Evolutionary conservation across 805 yeast species (phyloP).

Genomic region (Jamesozyma lodderae): DNA sequence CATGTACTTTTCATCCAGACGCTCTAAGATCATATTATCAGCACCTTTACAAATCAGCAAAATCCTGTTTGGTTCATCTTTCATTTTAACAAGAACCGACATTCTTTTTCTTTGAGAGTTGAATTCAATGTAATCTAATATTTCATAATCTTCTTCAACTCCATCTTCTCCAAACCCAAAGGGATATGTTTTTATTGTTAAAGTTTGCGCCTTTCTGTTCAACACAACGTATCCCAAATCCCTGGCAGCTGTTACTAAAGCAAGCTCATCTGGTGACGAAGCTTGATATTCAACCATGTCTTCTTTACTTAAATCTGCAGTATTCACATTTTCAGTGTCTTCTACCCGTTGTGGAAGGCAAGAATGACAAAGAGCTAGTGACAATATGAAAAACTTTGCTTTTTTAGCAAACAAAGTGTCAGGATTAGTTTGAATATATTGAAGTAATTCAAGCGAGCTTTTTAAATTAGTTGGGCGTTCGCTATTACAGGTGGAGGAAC

Average conservation of each 20-base stretch:
- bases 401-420: conserved; percentile 56
- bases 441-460: conserved; percentile 58
- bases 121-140: conserved; percentile 78
- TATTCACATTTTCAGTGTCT: conserved; percentile 7
- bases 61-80: conserved; percentile 51
- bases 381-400: conserved; percentile 70
- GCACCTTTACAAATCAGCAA: conserved; percentile 91
- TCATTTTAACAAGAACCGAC: conserved; percentile 77
- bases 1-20: conserved; percentile 47
- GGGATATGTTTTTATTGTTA: conserved; percentile 74
- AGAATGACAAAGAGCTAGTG: conserved; percentile 81
- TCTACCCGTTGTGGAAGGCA: conserved; percentile 58
- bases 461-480: conserved; percentile 28
- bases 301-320: conserved; percentile 17
- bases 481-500: background rate
- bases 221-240: conserved; percentile 86
- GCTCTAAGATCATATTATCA: conserved; percentile 77
- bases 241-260: conserved; percentile 87
- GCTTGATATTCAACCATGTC: conserved; percentile 74
- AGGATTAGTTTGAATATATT: conserved; percentile 65
- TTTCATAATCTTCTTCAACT: conserved; percentile 55
- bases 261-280: conserved; percentile 93
- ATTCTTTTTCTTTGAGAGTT: conserved; percentile 83
- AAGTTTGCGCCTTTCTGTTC: conserved; percentile 50
- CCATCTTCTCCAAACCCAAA: conserved; percentile 64